These are phyloP conservation scores for Tephrocybe sp. DNA, from an alignment of 768 basidiomycete genomes.

Conservation along the genomic window DNA sequence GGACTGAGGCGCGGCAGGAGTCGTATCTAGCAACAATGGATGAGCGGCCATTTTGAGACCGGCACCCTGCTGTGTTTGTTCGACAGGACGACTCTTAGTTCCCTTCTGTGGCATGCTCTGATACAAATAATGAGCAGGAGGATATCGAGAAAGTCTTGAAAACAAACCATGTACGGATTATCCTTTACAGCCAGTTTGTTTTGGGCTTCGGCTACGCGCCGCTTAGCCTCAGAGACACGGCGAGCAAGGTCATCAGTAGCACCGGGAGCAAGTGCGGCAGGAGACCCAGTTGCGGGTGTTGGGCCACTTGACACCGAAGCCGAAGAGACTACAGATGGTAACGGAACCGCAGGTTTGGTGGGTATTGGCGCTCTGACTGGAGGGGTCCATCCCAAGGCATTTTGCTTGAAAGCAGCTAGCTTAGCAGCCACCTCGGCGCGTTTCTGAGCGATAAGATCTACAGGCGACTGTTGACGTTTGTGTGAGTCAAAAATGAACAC, in stretches of 20 bases:
- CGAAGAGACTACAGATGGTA: conserved; percentile 31
- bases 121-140: background rate
- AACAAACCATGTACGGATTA: conserved; percentile 83
- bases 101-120: conserved; percentile 53
- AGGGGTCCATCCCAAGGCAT: conserved; percentile 27
- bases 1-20: conserved; percentile 56
- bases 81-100: conserved; percentile 53
- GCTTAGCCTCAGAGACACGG: conserved; percentile 81
- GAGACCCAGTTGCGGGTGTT: conserved; percentile 39
- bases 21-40: conserved; percentile 74
- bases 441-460: conserved; percentile 78
- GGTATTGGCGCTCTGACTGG: conserved; percentile 40
- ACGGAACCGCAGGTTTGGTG: conserved; percentile 30
- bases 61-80: conserved; percentile 72
- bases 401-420: conserved; percentile 68
- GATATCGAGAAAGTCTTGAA: background rate
- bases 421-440: conserved; percentile 84
- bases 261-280: conserved; percentile 30
- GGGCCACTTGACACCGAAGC: conserved; percentile 34
- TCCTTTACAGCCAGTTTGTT: conserved; percentile 71
- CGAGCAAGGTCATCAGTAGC: conserved; percentile 63
- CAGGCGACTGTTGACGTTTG: conserved; percentile 16
- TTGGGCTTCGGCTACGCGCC: conserved; percentile 80
- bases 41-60: conserved; percentile 91
- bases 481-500: background rate